Evolutionary conservation across 768 basidiomycete genomes (phyloP), one percentile per base, ranked within the genome.

Genomic region (Mycena rosella): DNA sequence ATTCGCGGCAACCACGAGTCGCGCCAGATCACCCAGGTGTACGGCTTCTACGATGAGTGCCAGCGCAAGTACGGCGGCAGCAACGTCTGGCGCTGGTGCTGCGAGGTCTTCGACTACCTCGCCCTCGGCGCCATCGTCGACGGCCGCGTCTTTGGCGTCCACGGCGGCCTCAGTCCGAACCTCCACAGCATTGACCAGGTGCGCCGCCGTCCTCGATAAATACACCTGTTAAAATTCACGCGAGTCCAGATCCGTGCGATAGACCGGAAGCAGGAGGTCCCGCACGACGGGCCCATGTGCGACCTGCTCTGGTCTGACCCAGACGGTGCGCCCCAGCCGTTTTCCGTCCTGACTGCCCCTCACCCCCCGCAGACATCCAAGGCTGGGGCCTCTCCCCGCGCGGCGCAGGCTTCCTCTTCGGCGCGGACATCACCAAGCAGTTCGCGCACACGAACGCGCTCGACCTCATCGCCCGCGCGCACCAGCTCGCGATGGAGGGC

Each of bases 261-360:
- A 73, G 96, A 98, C 83, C 83, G 97, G 36, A 96, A 96, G 78
- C 96, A 97, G 78, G 97, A 99, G 77, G 97, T 99, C 26, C 97
- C 97, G 29, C 97, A 99, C 78, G 97, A 99, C 76, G 97, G 97
- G 15, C 91, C 96, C 10, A 98, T 99, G 97, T 99, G 97, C 75
- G 97, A 99, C 80, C 84, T 99, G 2, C 84, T 99, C n/a, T 99
- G 97, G 97, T 98, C 96, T 65, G 97, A 99, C 83, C 97, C 97
- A 49, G 97, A 99, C 78, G 96, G 96, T 96, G 62, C 71, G 86
- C 76, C 24, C 22, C 42, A 17, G 45, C 38, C 38, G n/a, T 26
- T 65, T 44, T 48, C 14, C 14, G 17, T 40, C 38, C 32, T 6
- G 38, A 4, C 17, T 15, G 7, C 38, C 4, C 38, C 38, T 40